Conservation (phyloP, 2,329 filamentous ascomycete genomes). For the Penicillium sp. region DNA sequence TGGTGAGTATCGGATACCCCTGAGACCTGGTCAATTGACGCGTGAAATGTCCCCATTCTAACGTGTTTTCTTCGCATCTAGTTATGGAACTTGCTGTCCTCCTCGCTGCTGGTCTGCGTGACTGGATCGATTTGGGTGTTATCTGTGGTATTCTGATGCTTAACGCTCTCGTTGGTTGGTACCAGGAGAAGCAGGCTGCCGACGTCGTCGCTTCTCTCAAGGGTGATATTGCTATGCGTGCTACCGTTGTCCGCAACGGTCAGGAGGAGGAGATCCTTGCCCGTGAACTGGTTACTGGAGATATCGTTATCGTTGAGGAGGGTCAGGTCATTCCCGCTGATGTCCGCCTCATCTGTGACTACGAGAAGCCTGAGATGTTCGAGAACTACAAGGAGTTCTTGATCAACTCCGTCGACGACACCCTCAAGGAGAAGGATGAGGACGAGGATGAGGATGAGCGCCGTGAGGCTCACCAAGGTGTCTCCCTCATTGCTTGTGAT, state of each 20-base stretch:
- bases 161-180: conserved; percentile 76
- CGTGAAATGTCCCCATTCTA: conserved; percentile 3
- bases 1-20: conserved; percentile 53
- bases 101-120: conserved; percentile 70
- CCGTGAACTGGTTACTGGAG: conserved; percentile 73
- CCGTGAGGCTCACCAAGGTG: conserved; percentile 45
- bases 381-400: conserved; percentile 67
- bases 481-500: conserved; percentile 68
- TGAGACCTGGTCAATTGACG: neutral
- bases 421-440: conserved; percentile 59
- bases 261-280: conserved; percentile 67
- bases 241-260: conserved; percentile 67
- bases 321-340: conserved; percentile 70
- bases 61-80: conserved; percentile 13
- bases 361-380: conserved; percentile 67
- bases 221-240: conserved; percentile 77
- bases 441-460: neutral
- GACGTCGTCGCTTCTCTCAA: conserved; percentile 74
- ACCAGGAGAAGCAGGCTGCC: conserved; percentile 78
- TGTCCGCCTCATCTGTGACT: conserved; percentile 71
- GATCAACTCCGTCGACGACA: conserved; percentile 58
- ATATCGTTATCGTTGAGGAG: conserved; percentile 74
- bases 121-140: conserved; percentile 77
- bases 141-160: conserved; percentile 74
- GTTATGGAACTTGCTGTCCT: conserved; percentile 76